Conservation (phyloP, 1,284 basidiomycete genomes). For the Leccinum subrobustum region DNA sequence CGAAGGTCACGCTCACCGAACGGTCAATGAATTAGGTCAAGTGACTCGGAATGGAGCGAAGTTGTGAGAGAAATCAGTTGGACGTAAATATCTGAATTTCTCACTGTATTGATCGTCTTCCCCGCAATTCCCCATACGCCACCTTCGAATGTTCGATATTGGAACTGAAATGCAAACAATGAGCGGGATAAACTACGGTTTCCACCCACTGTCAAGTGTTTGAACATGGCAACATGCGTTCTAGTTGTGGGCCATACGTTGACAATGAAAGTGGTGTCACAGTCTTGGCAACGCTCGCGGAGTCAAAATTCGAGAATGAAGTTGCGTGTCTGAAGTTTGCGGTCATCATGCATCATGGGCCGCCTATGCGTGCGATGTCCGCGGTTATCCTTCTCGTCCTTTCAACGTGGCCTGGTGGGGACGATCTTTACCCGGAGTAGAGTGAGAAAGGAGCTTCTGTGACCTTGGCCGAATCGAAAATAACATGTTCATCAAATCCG, state of each 20-base stretch:
- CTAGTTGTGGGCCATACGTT: not conserved
- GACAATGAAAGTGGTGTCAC: not conserved
- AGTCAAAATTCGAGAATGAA: not conserved
- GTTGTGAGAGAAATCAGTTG: not conserved
- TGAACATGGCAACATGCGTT: not conserved
- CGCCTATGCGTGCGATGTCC: not conserved
- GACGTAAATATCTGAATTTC: not conserved
- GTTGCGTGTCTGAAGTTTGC: not conserved
- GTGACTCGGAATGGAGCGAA: not conserved
- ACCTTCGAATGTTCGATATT: not conserved
- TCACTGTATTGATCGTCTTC: not conserved
- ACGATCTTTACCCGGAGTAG: not conserved
- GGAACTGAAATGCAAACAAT: not conserved
- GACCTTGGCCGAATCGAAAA: not conserved
- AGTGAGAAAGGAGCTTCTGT: not conserved
- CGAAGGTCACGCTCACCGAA: not conserved
- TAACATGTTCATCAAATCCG: not conserved
- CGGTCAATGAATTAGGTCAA: not conserved
- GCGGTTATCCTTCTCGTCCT: not conserved
- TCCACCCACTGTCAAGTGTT: not conserved
- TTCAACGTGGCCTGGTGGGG: not conserved
- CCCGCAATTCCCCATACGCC: slow-evolving; percentile 1
- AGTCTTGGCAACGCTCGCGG: not conserved
- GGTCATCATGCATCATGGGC: not conserved
- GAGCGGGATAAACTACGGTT: not conserved